These are phyloP conservation scores for Debaryomyces psychrophilus DNA, from an alignment of 1,139 yeast species.

Conservation along the genomic window DNA sequence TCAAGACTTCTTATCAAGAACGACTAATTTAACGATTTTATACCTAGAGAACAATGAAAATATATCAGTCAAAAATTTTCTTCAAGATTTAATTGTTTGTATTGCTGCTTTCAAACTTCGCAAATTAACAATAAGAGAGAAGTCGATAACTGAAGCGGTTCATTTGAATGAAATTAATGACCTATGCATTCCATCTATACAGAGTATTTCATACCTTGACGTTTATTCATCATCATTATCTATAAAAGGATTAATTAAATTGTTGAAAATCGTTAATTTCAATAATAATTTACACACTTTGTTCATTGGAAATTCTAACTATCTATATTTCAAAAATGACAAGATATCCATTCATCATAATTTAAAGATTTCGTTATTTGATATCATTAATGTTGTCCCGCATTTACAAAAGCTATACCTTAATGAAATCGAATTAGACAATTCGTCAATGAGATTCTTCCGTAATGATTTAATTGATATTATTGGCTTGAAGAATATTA, in stretches of 20 bases:
- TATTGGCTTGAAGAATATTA: slow-evolving; percentile 21
- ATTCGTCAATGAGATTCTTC: slow-evolving; percentile 36
- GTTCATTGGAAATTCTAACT: slow-evolving; percentile 38
- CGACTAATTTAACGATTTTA: slow-evolving; percentile 24
- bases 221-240: slow-evolving; percentile 39
- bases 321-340: slow-evolving; percentile 35
- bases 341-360: slow-evolving; percentile 17
- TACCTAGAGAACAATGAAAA: slow-evolving; percentile 40
- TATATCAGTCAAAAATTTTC: slow-evolving; percentile 31
- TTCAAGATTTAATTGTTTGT: slow-evolving; percentile 35
- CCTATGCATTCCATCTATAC: slow-evolving; percentile 30
- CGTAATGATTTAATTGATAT: slow-evolving; percentile 25
- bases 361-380: slow-evolving; percentile 22
- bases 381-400: slow-evolving; percentile 30
- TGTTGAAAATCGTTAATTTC: slow-evolving; percentile 27
- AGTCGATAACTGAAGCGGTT: slow-evolving; percentile 20
- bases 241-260: slow-evolving; percentile 33
- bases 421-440: slow-evolving; percentile 44
- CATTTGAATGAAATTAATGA: slow-evolving; percentile 31
- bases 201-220: slow-evolving; percentile 32
- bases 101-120: slow-evolving; percentile 30
- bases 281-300: slow-evolving; percentile 21
- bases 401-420: slow-evolving; percentile 28
- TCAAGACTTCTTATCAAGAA: slow-evolving; percentile 32
- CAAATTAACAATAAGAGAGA: slow-evolving; percentile 38